phyloP scores from a whole-genome alignment of 73 alveolate genomes.

The Paramecium pentaurelia region DNA sequence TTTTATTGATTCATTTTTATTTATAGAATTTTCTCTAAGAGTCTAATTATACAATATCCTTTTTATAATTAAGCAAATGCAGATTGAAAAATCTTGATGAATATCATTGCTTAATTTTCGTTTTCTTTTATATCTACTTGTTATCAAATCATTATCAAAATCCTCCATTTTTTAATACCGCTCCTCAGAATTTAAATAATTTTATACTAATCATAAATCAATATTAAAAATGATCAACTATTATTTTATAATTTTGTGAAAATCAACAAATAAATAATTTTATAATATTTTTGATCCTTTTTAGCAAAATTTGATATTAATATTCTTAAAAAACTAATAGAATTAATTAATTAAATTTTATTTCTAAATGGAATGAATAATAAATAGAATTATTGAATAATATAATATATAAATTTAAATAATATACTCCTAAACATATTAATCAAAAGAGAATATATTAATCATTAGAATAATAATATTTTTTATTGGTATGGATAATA shows the following conservation, averaged over 20 bases:
- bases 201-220: background rate
- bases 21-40: background rate
- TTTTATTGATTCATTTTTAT: background rate
- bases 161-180: background rate
- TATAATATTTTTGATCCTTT: background rate
- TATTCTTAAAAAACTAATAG: background rate
- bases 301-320: background rate
- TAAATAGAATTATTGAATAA: background rate
- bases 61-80: background rate
- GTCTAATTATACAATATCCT: background rate
- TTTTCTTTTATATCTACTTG: background rate
- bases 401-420: no score
- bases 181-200: background rate
- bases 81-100: background rate
- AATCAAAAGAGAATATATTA: no score
- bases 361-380: no score
- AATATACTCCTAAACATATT: no score
- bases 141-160: background rate
- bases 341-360: no score
- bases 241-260: background rate
- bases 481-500: no score
- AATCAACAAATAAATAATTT: no score
- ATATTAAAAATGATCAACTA: background rate
- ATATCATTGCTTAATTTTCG: background rate
- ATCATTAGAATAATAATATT: no score